phyloP scores from a whole-genome alignment of 2,329 filamentous ascomycete genomes.

The Trichoderma polysporum region DNA sequence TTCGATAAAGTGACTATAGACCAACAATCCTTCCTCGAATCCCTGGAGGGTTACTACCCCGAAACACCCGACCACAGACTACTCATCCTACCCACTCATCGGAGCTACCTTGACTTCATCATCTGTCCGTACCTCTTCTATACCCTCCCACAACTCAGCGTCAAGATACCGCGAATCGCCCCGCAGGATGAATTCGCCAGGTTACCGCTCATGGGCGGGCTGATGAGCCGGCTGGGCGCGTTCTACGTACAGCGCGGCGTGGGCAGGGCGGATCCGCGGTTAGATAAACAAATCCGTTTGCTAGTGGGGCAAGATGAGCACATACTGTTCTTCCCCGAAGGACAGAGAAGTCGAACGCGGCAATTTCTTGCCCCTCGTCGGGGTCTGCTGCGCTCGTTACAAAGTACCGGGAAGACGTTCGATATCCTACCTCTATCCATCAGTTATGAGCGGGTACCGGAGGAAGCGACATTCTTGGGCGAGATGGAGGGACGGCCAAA shows the following conservation, averaged over 20 bases:
- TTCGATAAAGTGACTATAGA: not conserved
- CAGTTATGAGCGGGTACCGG: not conserved
- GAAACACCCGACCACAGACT: not conserved
- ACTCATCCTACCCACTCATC: not conserved
- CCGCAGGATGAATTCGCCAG: not conserved
- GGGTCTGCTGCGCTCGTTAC: not conserved
- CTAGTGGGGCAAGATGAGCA: not conserved
- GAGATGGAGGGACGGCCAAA: too few species aligned
- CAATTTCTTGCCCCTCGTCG: not conserved
- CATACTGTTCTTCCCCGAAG: not conserved
- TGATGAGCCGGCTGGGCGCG: not conserved
- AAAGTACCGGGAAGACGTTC: not conserved
- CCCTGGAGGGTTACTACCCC: not conserved
- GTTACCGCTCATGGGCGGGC: not conserved
- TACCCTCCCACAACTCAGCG: not conserved
- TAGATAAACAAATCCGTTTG: not conserved
- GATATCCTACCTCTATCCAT: not conserved
- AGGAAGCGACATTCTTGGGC: too few species aligned
- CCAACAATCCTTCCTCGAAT: not conserved
- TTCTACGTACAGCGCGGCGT: not conserved
- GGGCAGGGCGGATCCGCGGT: not conserved
- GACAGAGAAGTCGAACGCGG: not conserved
- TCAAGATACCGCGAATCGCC: not conserved
- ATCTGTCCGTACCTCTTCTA: conserved; percentile 1
- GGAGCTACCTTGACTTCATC: not conserved